A percentile compares a stretch with the other conserved stretches of the same genome.
Conservation (phyloP, 2,329 filamentous ascomycete genomes). For the Ophiocordyceps camponoti-floridani region DNA sequence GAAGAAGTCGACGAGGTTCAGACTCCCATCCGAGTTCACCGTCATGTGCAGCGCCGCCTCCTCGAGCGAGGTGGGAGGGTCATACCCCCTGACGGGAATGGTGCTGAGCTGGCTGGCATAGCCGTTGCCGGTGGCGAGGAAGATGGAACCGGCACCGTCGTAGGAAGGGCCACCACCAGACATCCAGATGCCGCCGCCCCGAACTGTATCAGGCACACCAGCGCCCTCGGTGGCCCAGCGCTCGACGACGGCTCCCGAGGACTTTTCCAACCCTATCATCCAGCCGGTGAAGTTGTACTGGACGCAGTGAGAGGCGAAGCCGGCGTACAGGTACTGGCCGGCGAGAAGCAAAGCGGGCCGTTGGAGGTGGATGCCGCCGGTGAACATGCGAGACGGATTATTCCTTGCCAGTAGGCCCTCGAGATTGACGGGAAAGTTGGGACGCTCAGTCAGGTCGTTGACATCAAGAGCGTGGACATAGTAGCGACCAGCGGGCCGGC, state of each 20-base stretch:
- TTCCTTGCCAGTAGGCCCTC: slow-evolving; percentile 28
- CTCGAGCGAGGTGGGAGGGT: slow-evolving; percentile 22
- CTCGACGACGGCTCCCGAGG: slow-evolving; percentile 17
- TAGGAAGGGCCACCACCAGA: slow-evolving; percentile 20
- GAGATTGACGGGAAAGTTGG: slow-evolving; percentile 27
- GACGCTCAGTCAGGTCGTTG: slow-evolving; percentile 17
- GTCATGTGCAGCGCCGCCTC: slow-evolving; percentile 26
- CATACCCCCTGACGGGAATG: slow-evolving; percentile 18
- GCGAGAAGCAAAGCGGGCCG: slow-evolving; percentile 27
- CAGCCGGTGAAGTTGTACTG: slow-evolving; percentile 37
- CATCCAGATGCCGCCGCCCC: slow-evolving; percentile 26
- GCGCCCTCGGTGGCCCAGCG: slow-evolving; percentile 21
- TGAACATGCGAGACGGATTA: slow-evolving; percentile 27
- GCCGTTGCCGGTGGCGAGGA: slow-evolving; percentile 20
- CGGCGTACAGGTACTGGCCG: slow-evolving; percentile 29
- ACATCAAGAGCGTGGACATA: slow-evolving; percentile 19
- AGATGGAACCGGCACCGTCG: slow-evolving; percentile 20
- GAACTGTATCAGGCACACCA: slow-evolving; percentile 16
- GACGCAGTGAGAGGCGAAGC: slow-evolving; percentile 37
- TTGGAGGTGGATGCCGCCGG: slow-evolving; percentile 33
- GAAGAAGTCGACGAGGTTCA: slow-evolving; percentile 31
- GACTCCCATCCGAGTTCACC: slow-evolving; percentile 19
- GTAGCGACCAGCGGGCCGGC: slow-evolving; percentile 15
- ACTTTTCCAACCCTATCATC: slow-evolving; percentile 29
- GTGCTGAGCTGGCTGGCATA: slow-evolving; percentile 20